Evolutionary conservation across 495 filamentous ascomycete species (phyloP), one percentile per base, ranked within the genome.

Genomic region (Amphirosellinia nigrospora): DNA sequence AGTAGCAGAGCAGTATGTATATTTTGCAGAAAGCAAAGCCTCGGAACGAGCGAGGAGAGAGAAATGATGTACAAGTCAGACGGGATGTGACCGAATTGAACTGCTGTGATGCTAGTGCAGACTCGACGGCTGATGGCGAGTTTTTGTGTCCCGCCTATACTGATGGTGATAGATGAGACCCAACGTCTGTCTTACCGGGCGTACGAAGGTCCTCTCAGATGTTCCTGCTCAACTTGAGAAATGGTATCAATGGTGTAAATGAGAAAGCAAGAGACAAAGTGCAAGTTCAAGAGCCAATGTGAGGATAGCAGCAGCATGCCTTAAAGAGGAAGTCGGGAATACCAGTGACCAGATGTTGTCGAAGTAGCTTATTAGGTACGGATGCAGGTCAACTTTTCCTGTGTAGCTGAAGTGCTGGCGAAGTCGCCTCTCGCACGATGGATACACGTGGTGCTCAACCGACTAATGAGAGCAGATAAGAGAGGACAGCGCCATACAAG

Each of bases 331-430:
- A 39, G 4, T 4, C 32, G 13, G 43, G 30, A 28, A 48, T 6
- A 52, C 30, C 55, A 19, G 6, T 19, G 38, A 23, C 4, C 10
- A 30, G 41, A 41, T 68, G 36, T 13, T 36, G 52, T 32, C n/a
- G 19, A 50, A 30, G 26, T 26, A 9, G 46, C 46, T 46, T 64
- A 55, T 70, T 60, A 70, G 68, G 68, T 70, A 70, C 6, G 61
- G 48, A 65, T 70, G 68, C 68, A 70, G 68, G 30, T n/a, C 23
- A 64, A 41, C 48, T 43, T 36, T 56, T 32, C 45, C 36, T 36
- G 23, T 28, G 36, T 62, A 69, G 55, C 58, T 55, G 46, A 41
- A 38, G 52, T 58, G 65, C 30, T 55, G 28, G 34, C 36, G 58
- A 61, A 61, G 36, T 55, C 50, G 36, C 50, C 50, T 45, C 38